These are phyloP conservation scores for Marchantia paleacea DNA, from an alignment of 225 moss, liverwort and hornwort species.

Conservation along the genomic window DNA sequence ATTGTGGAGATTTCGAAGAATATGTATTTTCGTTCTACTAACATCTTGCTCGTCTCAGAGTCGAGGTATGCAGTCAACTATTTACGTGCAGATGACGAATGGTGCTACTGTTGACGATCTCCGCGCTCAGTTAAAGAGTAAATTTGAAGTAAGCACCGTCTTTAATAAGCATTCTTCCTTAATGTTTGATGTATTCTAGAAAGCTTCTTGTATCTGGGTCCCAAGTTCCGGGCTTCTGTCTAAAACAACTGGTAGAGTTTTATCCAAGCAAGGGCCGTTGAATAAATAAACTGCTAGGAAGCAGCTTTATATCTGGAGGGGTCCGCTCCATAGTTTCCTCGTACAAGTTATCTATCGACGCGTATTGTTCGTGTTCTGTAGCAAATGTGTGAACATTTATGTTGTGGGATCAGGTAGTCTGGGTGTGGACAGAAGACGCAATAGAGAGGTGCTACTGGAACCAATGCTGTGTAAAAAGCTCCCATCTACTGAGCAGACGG, in stretches of 20 bases:
- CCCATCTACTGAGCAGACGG: too few relatives aligned
- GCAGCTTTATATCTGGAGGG: neutral
- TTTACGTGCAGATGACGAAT: slow-evolving; percentile 66
- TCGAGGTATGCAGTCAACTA: slow-evolving; percentile 83
- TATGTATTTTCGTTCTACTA: neutral
- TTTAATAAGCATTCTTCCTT: too few relatives aligned
- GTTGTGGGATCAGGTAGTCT: neutral
- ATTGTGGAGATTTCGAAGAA: too few relatives aligned
- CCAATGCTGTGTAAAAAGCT: too few relatives aligned
- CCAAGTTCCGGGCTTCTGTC: too few relatives aligned
- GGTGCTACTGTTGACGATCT: slow-evolving; percentile 57
- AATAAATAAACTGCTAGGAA: neutral
- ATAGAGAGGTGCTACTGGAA: neutral
- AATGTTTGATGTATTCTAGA: too few relatives aligned
- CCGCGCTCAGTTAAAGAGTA: slow-evolving; percentile 43
- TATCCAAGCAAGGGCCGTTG: too few relatives aligned
- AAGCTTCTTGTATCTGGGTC: too few relatives aligned
- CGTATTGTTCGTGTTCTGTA: neutral
- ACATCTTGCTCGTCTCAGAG: slow-evolving; percentile 35
- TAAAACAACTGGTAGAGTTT: too few relatives aligned
- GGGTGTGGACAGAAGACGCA: neutral
- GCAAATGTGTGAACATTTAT: neutral
- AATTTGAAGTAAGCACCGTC: slow-evolving; percentile 22
- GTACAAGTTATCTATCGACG: neutral
- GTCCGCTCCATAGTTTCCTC: neutral